These are phyloP conservation scores for Buddleja alternifolia DNA, from an alignment of 257 asterid species.

Conservation along the genomic window DNA sequence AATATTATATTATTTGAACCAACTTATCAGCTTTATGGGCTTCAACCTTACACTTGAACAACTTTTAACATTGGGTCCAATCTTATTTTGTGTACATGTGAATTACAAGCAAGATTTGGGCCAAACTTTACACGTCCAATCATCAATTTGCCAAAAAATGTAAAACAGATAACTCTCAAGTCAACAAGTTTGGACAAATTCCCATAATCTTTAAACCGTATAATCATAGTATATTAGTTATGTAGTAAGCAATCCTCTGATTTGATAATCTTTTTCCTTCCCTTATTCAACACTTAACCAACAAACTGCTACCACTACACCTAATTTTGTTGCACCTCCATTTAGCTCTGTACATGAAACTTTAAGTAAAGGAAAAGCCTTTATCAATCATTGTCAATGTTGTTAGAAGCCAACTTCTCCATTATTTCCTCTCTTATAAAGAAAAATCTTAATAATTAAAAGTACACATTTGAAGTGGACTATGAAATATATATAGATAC, in stretches of 20 bases:
- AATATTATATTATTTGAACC: too few species aligned
- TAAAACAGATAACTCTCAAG: too few species aligned
- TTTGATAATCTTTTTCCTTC: conserved; percentile 25
- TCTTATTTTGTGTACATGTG: too few species aligned
- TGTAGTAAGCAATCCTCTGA: conserved; percentile 46
- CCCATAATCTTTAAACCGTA: not conserved
- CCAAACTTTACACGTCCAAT: not conserved
- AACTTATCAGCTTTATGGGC: too few species aligned
- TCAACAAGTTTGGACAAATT: not conserved
- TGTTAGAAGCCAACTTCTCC: conserved; percentile 37
- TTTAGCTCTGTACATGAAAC: conserved; percentile 45
- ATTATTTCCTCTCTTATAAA: conserved; percentile 10
- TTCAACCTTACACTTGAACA: too few species aligned
- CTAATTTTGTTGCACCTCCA: conserved; percentile 41
- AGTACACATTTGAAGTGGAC: not conserved
- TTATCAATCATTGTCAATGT: conserved; percentile 46
- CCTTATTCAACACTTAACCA: conserved; percentile 59
- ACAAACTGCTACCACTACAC: conserved; percentile 60
- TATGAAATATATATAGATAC: conserved; percentile 20
- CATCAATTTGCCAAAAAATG: too few species aligned
- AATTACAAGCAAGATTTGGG: too few species aligned
- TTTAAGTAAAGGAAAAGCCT: conserved; percentile 52
- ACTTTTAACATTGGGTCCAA: too few species aligned
- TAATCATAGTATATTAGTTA: conserved; percentile 42
- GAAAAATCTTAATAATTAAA: not conserved